These are phyloP conservation scores for Wickerhamomyces canadensis DNA, from an alignment of 805 yeast species.

Conservation along the genomic window DNA sequence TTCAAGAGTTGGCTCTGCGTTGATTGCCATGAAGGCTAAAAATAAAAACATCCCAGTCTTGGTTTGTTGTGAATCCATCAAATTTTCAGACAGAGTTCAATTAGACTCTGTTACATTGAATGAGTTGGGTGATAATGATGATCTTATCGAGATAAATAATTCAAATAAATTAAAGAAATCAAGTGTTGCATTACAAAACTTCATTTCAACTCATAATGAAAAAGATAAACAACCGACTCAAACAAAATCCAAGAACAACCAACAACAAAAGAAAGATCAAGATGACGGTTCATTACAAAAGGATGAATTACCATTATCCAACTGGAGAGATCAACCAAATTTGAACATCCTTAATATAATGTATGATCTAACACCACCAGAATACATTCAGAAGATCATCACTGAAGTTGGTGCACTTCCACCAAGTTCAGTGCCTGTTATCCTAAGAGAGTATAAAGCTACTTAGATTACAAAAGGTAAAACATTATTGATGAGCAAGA, in stretches of 20 bases:
- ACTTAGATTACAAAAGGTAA: no score
- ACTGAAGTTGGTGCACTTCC: slow-evolving; percentile 96
- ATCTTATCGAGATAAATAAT: slow-evolving; percentile 43
- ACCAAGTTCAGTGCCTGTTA: slow-evolving; percentile 97
- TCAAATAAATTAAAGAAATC: slow-evolving; percentile 46
- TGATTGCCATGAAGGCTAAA: slow-evolving; percentile 87
- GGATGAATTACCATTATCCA: slow-evolving; percentile 40
- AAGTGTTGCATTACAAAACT: slow-evolving; percentile 57
- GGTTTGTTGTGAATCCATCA: slow-evolving; percentile 92
- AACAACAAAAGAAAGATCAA: slow-evolving; percentile 12
- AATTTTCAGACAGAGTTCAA: slow-evolving; percentile 92
- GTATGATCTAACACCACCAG: slow-evolving; percentile 94
- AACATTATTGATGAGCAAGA: not conserved
- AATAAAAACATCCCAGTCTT: slow-evolving; percentile 88
- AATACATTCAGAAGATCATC: slow-evolving; percentile 86
- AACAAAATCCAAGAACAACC: slow-evolving; percentile 14
- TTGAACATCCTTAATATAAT: slow-evolving; percentile 77
- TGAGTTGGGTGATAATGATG: slow-evolving; percentile 81
- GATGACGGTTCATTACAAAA: slow-evolving; percentile 23
- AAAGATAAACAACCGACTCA: slow-evolving; percentile 18
- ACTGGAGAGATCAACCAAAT: slow-evolving; percentile 59
- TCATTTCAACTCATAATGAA: slow-evolving; percentile 37
- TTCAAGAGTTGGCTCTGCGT: slow-evolving; percentile 91
- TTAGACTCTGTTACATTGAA: slow-evolving; percentile 92
- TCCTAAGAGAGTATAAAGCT: slow-evolving; percentile 80